Percentiles rank a stretch among this genome's conserved stretches.
These are phyloP conservation scores for Achaetomium macrosporum DNA, from an alignment of 2,329 filamentous ascomycete genomes.

Conservation along the genomic window DNA sequence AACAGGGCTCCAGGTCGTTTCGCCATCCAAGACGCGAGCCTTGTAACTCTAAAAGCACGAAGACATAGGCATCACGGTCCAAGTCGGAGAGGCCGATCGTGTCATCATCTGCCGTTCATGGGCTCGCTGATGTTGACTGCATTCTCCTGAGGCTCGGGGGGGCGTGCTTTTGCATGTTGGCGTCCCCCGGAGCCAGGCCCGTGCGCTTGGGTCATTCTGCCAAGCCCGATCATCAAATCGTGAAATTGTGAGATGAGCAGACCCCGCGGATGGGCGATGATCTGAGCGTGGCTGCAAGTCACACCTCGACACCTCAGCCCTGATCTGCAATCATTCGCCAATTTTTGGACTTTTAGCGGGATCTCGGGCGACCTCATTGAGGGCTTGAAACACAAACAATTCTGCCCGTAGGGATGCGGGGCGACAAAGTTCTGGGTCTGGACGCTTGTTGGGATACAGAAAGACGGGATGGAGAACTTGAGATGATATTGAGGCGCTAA, in stretches of 20 bases:
- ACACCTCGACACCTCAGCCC: not conserved
- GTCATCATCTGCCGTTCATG: not conserved
- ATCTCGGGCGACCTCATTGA: not conserved
- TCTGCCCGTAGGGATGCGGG: too few relatives aligned
- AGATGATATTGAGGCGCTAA: too few relatives aligned
- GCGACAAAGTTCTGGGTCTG: not conserved
- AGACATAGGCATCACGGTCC: not conserved
- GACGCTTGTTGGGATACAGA: too few relatives aligned
- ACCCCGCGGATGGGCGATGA: not conserved
- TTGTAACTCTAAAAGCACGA: not conserved
- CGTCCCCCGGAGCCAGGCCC: not conserved
- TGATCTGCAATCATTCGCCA: conserved; percentile 18
- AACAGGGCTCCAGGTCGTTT: not conserved
- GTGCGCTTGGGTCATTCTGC: not conserved
- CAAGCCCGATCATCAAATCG: not conserved
- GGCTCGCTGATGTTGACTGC: not conserved
- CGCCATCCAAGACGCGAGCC: not conserved
- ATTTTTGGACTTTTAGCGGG: conserved; percentile 14
- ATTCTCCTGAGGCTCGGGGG: too few relatives aligned
- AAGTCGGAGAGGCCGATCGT: not conserved
- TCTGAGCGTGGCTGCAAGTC: not conserved
- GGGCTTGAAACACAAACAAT: conserved; percentile 2
- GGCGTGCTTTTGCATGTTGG: not conserved
- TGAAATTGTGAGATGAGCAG: not conserved
- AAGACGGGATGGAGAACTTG: not conserved